Conservation (phyloP, 2,329 filamentous ascomycete species). For the Arthrobotrys musiformis region DNA sequence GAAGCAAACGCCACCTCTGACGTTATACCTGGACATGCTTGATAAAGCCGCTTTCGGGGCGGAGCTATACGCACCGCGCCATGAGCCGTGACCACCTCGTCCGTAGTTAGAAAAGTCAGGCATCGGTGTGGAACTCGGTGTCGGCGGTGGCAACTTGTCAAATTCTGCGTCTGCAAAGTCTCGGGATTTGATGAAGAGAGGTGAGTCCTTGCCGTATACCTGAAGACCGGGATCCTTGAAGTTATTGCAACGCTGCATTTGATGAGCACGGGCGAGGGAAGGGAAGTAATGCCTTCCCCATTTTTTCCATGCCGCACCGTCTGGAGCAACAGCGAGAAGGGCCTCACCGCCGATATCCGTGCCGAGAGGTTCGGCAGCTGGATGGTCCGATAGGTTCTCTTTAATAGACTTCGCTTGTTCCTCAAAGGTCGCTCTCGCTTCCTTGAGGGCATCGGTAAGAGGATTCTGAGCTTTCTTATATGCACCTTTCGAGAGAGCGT, state of each 20-base stretch:
- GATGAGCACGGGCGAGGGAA: constrained; percentile 69
- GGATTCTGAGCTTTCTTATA: not conserved
- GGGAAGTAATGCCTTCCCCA: constrained; percentile 72
- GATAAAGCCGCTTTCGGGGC: not conserved
- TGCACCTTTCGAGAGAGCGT: constrained; percentile 53
- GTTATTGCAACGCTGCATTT: constrained; percentile 70
- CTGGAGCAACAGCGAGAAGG: constrained; percentile 64
- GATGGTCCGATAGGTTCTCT: constrained; percentile 55
- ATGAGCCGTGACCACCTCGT: not conserved
- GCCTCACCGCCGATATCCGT: constrained; percentile 66
- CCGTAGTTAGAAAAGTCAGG: constrained; percentile 16
- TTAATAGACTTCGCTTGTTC: constrained; percentile 27
- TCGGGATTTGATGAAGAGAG: constrained; percentile 68
- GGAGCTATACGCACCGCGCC: not conserved
- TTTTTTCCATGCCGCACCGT: constrained; percentile 62
- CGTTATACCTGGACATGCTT: constrained; percentile 66
- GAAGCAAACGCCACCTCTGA: constrained; percentile 67
- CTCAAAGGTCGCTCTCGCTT: constrained; percentile 9
- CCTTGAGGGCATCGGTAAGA: not conserved
- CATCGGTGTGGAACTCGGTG: constrained; percentile 49
- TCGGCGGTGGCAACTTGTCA: constrained; percentile 60
- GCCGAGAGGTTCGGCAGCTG: constrained; percentile 65
- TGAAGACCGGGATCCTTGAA: constrained; percentile 72
- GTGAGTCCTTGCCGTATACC: constrained; percentile 67
- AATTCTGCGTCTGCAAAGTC: constrained; percentile 66